Evolutionary conservation across 179 eudicot species (phyloP).

Genomic region (Actinidia polygama): DNA sequence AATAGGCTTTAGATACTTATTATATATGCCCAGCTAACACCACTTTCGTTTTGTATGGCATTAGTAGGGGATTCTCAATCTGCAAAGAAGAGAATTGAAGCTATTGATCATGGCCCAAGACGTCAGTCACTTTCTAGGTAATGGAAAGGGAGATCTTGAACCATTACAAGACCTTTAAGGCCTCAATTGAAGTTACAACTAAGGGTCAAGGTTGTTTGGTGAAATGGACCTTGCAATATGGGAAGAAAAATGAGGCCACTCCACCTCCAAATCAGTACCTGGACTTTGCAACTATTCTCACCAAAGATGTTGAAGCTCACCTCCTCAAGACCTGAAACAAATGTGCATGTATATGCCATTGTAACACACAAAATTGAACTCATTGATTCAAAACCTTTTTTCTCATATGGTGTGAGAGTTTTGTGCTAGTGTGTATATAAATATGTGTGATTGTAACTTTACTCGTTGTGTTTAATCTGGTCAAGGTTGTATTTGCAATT

Average conservation of each 20-base stretch:
- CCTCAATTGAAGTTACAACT: constrained; percentile 16
- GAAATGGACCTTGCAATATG: constrained; percentile 12
- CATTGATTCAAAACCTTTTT: no score
- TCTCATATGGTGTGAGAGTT: no score
- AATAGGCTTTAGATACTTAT: no score
- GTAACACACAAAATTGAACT: no score
- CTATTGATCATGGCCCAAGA: constrained; percentile 27
- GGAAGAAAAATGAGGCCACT: not conserved
- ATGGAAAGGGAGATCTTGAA: constrained; percentile 19
- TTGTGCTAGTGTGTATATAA: no score
- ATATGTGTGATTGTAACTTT: no score
- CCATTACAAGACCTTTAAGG: constrained; percentile 25
- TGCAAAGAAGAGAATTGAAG: constrained; percentile 19
- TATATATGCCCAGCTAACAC: no score
- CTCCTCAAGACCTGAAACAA: not conserved
- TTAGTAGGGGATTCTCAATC: not conserved
- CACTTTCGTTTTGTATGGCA: not conserved
- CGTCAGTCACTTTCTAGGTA: constrained; percentile 14
- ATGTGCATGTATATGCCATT: no score
- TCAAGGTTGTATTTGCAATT: no score
- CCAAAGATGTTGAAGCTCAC: not conserved
- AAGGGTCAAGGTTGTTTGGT: constrained; percentile 23
- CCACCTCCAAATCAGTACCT: not conserved
- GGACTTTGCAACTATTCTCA: not conserved
- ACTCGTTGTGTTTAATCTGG: no score